These are phyloP conservation scores for Mrakia hoshinonis DNA, from an alignment of 768 basidiomycete species.

Conservation along the genomic window DNA sequence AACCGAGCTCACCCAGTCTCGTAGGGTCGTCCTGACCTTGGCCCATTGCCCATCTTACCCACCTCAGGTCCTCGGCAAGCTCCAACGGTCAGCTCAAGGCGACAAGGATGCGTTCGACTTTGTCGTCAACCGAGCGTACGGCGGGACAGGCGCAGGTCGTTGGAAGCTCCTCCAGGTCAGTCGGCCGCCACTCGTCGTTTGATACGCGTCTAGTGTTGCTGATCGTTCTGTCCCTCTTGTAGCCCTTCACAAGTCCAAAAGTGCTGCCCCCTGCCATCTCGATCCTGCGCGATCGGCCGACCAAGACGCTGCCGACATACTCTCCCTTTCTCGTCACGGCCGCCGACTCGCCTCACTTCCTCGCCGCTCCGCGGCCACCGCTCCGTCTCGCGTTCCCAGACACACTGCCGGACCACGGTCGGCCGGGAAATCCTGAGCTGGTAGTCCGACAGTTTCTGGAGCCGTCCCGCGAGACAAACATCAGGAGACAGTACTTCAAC, in stretches of 20 bases:
- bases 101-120: neutral
- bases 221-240: neutral
- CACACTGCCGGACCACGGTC: neutral
- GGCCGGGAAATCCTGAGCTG: slow-evolving; percentile 8
- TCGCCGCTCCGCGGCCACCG: neutral
- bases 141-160: neutral
- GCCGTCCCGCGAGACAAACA: slow-evolving; percentile 7
- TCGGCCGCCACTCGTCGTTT: neutral
- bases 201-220: neutral
- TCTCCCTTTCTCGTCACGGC: slow-evolving; percentile 5
- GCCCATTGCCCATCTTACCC: neutral
- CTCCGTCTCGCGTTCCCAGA: slow-evolving; percentile 7
- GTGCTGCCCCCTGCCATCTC: neutral
- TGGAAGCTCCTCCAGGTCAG: slow-evolving; percentile 1
- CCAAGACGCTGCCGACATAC: slow-evolving; percentile 6
- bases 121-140: neutral
- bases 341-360: neutral
- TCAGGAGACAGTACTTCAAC: slow-evolving; percentile 10
- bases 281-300: slow-evolving; percentile 3
- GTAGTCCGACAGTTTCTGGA: neutral
- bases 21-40: neutral
- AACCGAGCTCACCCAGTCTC: neutral
- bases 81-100: neutral
- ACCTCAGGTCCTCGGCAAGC: neutral
- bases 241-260: slow-evolving; percentile 4